A percentile compares a stretch with the other conserved stretches of the same genome.
Evolutionary conservation across 169 alveolate genomes (phyloP).

Genomic region (Cryptosporidium viatorum): DNA sequence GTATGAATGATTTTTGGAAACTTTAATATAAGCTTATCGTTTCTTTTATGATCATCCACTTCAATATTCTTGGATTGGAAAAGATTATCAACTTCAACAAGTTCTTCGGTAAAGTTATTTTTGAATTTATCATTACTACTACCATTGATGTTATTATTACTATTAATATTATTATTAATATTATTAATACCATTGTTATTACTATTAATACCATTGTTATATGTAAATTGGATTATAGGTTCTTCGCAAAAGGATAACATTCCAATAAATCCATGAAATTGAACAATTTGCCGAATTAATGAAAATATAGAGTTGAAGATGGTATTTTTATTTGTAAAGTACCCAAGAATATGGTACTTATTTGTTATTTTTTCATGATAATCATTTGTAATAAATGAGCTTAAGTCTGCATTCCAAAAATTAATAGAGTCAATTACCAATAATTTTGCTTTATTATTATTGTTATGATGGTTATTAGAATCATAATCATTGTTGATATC

Average conservation of each 20-base stretch:
- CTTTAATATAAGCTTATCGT: not conserved
- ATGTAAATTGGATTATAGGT: not conserved
- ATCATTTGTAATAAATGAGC: not conserved
- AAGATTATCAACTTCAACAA: conserved; percentile 22
- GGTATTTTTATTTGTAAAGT: conserved; percentile 17
- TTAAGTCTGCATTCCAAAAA: conserved; percentile 50
- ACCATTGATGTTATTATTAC: not conserved
- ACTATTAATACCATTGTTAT: not conserved
- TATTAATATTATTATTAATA: not conserved
- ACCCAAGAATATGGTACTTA: conserved; percentile 37
- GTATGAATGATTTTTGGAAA: conserved; percentile 8
- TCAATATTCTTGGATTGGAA: not conserved
- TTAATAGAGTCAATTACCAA: conserved; percentile 47
- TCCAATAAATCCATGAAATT: conserved; percentile 36
- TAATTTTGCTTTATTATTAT: conserved; percentile 9
- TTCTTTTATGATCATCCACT: not conserved
- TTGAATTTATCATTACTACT: not conserved
- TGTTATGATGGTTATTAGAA: not conserved
- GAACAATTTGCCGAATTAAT: conserved; percentile 2
- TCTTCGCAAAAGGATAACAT: conserved; percentile 20
- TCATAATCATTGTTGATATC: not conserved
- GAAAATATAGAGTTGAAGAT: conserved; percentile 28
- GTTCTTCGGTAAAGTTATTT: conserved; percentile 12
- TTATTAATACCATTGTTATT: not conserved
- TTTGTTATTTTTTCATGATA: not conserved